phyloP scores from a whole-genome alignment of 192 early-diverging fungal species.

The Borealophlyctis nickersoniae region DNA sequence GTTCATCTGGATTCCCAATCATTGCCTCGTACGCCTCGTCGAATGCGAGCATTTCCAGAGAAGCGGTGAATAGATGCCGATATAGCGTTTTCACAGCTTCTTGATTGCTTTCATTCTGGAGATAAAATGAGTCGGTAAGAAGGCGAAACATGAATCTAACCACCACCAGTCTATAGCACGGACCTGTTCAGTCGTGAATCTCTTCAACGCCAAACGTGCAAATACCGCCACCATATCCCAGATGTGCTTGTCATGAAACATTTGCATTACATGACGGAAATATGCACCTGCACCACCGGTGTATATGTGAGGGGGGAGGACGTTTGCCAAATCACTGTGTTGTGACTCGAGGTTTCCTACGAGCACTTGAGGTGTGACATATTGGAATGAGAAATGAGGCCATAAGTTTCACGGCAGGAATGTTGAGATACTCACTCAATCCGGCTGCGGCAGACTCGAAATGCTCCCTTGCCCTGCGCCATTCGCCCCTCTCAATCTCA shows the following conservation, averaged over 20 bases:
- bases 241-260: conserved; percentile 23
- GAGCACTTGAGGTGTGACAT: too few relatives aligned
- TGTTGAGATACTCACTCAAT: conserved; percentile 7
- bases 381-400: too few relatives aligned
- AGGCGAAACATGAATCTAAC: not conserved
- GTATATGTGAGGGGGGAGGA: conserved; percentile 23
- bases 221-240: conserved; percentile 20
- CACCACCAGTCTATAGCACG: conserved; percentile 4
- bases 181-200: conserved; percentile 17
- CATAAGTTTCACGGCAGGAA: not conserved
- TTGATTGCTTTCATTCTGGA: conserved; percentile 4
- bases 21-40: conserved; percentile 25
- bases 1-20: conserved; percentile 18
- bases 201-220: conserved; percentile 29
- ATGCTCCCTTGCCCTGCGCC: conserved; percentile 8
- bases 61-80: conserved; percentile 26
- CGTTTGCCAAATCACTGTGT: conserved; percentile 12
- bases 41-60: conserved; percentile 22
- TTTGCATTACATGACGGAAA: conserved; percentile 31
- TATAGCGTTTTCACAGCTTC: conserved; percentile 13
- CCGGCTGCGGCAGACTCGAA: conserved; percentile 24
- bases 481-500: conserved; percentile 17
- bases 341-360: not conserved
- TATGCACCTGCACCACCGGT: conserved; percentile 24
- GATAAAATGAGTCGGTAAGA: too few relatives aligned